Conservation (phyloP, 2,329 filamentous ascomycete species). For the Chrysosphaeria jannelii region DNA sequence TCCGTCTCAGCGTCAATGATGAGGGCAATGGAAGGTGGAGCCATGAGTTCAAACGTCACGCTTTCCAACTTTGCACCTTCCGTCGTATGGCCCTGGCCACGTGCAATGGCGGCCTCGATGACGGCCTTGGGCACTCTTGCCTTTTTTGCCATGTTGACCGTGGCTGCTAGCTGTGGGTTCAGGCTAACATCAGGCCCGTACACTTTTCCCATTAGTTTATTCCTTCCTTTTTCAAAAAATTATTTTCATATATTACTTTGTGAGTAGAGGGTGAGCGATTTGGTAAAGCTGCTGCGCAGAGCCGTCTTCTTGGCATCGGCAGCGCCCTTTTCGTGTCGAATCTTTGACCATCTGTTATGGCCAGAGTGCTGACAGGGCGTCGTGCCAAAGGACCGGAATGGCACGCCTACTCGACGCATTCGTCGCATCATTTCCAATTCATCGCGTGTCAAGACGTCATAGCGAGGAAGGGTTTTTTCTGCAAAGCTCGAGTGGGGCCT, state of each 20-base stretch:
- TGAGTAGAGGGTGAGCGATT: constrained; percentile 44
- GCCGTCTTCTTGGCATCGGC: constrained; percentile 54
- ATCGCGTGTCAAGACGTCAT: too few relatives aligned
- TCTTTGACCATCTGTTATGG: constrained; percentile 88
- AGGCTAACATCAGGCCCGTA: constrained; percentile 38
- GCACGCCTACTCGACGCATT: too few relatives aligned
- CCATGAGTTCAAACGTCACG: constrained; percentile 49
- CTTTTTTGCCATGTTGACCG: constrained; percentile 51
- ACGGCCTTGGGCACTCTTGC: constrained; percentile 52
- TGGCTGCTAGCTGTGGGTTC: constrained; percentile 47
- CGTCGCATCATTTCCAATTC: too few relatives aligned
- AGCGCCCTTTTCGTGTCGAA: constrained; percentile 78
- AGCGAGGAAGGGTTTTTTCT: too few relatives aligned
- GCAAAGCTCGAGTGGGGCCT: too few relatives aligned
- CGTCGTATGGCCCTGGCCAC: constrained; percentile 58
- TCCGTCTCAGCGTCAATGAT: constrained; percentile 73
- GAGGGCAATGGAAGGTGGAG: constrained; percentile 46
- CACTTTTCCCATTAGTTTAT: constrained; percentile 3
- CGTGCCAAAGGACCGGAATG: too few relatives aligned
- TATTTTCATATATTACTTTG: too few relatives aligned
- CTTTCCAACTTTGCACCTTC: constrained; percentile 48
- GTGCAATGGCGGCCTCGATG: constrained; percentile 55
- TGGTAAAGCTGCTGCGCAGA: constrained; percentile 34
- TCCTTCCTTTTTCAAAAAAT: not conserved
- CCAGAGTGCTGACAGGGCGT: too few relatives aligned